phyloP scores from a whole-genome alignment of 768 basidiomycete genomes.

The Fibroporia radiculosa region DNA sequence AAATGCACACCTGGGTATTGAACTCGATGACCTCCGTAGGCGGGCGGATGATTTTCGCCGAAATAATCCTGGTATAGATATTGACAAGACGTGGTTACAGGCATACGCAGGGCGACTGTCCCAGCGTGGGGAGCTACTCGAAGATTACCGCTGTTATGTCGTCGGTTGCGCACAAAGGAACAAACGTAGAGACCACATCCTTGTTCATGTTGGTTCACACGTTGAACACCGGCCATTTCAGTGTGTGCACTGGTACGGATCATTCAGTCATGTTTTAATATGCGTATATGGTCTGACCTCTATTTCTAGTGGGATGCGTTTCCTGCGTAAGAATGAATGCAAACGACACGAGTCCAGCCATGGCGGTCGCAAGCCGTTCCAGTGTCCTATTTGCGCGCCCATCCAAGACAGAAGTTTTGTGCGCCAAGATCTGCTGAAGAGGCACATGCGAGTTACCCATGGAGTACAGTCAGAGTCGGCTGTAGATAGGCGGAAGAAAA shows the following conservation, averaged over 20 bases:
- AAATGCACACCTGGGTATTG: slow-evolving; percentile 57
- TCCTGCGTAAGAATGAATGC: slow-evolving; percentile 71
- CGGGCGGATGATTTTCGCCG: slow-evolving; percentile 48
- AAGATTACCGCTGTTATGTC: slow-evolving; percentile 64
- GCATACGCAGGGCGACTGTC: slow-evolving; percentile 64
- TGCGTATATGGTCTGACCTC: slow-evolving; percentile 2
- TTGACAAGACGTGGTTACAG: slow-evolving; percentile 59
- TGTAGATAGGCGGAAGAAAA: slow-evolving; percentile 20
- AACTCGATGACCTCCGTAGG: slow-evolving; percentile 42
- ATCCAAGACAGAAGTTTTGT: slow-evolving; percentile 44
- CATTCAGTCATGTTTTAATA: neutral
- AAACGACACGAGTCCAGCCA: slow-evolving; percentile 69
- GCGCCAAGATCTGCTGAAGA: slow-evolving; percentile 59
- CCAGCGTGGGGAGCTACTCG: slow-evolving; percentile 43
- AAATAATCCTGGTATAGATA: slow-evolving; percentile 47
- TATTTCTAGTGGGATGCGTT: slow-evolving; percentile 42
- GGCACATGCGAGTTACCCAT: slow-evolving; percentile 57
- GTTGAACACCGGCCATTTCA: slow-evolving; percentile 60
- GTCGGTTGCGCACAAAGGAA: slow-evolving; percentile 59
- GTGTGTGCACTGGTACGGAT: slow-evolving; percentile 55
- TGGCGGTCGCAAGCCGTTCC: slow-evolving; percentile 48
- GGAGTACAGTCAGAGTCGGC: slow-evolving; percentile 29
- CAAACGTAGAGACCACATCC: slow-evolving; percentile 66
- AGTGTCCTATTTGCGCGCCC: slow-evolving; percentile 45
- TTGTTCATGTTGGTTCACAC: slow-evolving; percentile 68